Percentiles rank a stretch among this genome's conserved stretches.
phyloP scores from a whole-genome alignment of 1,284 basidiomycete genomes.

The Sporisorium exsertum region DNA sequence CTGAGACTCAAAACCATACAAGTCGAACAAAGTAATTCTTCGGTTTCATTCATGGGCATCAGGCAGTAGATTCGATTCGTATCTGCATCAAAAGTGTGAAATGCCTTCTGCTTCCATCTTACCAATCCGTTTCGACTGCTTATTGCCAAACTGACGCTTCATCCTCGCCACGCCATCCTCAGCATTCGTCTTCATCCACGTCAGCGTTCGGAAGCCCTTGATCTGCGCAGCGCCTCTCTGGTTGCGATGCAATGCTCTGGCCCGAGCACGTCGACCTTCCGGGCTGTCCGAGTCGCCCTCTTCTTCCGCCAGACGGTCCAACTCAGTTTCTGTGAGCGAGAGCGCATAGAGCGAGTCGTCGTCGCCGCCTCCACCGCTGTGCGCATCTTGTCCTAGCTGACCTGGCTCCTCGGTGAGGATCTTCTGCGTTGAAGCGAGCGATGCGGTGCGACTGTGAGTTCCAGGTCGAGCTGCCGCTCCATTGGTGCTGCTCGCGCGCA shows the following conservation, averaged over 20 bases:
- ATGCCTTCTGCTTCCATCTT: conserved; percentile 66
- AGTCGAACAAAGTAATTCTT: no score
- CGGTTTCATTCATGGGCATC: background rate
- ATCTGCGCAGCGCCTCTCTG: conserved; percentile 60
- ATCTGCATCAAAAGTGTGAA: conserved; percentile 50
- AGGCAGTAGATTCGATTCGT: background rate
- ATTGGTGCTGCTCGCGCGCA: conserved; percentile 5
- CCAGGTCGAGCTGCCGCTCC: conserved; percentile 8
- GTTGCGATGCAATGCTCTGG: conserved; percentile 55
- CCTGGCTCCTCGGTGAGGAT: conserved; percentile 14
- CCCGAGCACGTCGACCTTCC: conserved; percentile 38
- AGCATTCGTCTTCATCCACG: conserved; percentile 62
- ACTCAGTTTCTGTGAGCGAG: conserved; percentile 40
- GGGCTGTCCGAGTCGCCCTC: conserved; percentile 39
- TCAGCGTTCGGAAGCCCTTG: conserved; percentile 58
- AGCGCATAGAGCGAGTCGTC: conserved; percentile 40
- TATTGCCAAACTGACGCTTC: conserved; percentile 46
- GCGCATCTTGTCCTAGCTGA: conserved; percentile 24
- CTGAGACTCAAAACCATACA: no score
- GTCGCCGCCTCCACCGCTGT: conserved; percentile 4
- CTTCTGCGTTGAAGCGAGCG: conserved; percentile 14
- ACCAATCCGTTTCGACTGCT: conserved; percentile 48
- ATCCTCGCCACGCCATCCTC: conserved; percentile 48
- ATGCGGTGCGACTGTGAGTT: conserved; percentile 19
- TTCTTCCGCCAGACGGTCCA: conserved; percentile 32